phyloP scores from a whole-genome alignment of 441 rosid genomes.

The Viola pubescens region DNA sequence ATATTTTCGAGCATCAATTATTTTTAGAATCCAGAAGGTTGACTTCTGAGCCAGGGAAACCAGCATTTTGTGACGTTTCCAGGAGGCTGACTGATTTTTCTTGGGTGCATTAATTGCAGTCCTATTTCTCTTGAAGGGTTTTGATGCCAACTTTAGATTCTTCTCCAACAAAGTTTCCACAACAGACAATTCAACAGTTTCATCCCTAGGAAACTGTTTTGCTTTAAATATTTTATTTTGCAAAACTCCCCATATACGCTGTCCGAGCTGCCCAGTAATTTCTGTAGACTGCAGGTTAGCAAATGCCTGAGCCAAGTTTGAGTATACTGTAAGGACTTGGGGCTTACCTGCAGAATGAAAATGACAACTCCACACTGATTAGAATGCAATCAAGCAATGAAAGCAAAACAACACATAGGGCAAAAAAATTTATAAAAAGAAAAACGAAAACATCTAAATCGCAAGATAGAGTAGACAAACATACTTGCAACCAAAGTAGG shows the following conservation, averaged over 20 bases:
- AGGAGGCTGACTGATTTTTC: conserved; percentile 65
- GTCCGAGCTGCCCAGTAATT: conserved; percentile 78
- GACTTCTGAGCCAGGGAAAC: conserved; percentile 68
- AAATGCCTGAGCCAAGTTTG: conserved; percentile 68
- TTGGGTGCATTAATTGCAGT: conserved; percentile 46
- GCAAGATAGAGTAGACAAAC: conserved; percentile 1
- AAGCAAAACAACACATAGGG: background rate
- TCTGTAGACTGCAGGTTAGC: conserved; percentile 66
- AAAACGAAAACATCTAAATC: background rate
- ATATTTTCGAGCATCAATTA: conserved; percentile 56
- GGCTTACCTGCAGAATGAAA: conserved; percentile 46
- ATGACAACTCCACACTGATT: background rate
- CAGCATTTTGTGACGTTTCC: conserved; percentile 67
- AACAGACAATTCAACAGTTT: conserved; percentile 34
- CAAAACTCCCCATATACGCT: conserved; percentile 84
- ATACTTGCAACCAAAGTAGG: conserved; percentile 2
- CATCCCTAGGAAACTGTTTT: conserved; percentile 64
- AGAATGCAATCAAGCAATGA: background rate
- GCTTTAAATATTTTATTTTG: conserved; percentile 85
- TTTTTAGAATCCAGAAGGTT: conserved; percentile 69
- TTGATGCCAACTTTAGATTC: conserved; percentile 77
- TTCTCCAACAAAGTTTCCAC: conserved; percentile 66
- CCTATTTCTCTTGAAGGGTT: conserved; percentile 81
- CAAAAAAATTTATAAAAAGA: background rate
- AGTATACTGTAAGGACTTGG: conserved; percentile 70